These are phyloP conservation scores for Nothophoma quercina DNA, from an alignment of 2,329 filamentous ascomycete genomes.

Conservation along the genomic window DNA sequence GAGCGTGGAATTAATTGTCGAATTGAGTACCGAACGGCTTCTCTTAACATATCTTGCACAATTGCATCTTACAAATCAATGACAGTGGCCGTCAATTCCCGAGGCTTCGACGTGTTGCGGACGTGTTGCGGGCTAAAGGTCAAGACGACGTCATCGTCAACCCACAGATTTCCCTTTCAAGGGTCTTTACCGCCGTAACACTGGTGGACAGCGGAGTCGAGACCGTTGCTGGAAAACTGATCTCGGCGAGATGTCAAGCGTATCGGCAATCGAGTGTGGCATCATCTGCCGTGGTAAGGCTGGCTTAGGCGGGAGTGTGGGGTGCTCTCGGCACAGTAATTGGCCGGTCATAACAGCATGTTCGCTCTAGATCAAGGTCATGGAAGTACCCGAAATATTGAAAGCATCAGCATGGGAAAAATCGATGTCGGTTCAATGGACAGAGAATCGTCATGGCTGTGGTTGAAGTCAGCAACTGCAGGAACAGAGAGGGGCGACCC, in stretches of 20 bases:
- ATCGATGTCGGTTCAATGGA: too few species aligned
- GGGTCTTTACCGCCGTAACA: conserved; percentile 4
- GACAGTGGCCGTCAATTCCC: conserved; percentile 10
- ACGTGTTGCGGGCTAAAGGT: conserved; percentile 1
- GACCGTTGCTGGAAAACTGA: conserved; percentile 1
- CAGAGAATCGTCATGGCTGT: background rate
- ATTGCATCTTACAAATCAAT: conserved; percentile 20
- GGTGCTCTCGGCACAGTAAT: background rate
- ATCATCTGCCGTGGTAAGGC: conserved; percentile 9
- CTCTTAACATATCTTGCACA: background rate
- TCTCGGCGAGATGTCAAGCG: conserved; percentile 12
- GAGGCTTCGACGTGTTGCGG: conserved; percentile 14
- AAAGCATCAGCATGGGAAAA: too few species aligned
- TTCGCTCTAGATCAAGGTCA: too few species aligned
- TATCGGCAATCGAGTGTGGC: conserved; percentile 7
- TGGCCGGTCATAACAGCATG: too few species aligned
- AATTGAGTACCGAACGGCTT: background rate
- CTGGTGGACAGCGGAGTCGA: background rate
- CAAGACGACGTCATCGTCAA: conserved; percentile 13
- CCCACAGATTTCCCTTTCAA: conserved; percentile 9
- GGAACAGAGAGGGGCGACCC: background rate
- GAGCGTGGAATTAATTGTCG: background rate
- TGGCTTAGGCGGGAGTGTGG: background rate
- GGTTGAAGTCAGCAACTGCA: conserved; percentile 2
- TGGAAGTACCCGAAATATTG: too few species aligned